These are phyloP conservation scores for Incumbomyces lentus DNA, from an alignment of 2,329 filamentous ascomycete species.

Conservation along the genomic window DNA sequence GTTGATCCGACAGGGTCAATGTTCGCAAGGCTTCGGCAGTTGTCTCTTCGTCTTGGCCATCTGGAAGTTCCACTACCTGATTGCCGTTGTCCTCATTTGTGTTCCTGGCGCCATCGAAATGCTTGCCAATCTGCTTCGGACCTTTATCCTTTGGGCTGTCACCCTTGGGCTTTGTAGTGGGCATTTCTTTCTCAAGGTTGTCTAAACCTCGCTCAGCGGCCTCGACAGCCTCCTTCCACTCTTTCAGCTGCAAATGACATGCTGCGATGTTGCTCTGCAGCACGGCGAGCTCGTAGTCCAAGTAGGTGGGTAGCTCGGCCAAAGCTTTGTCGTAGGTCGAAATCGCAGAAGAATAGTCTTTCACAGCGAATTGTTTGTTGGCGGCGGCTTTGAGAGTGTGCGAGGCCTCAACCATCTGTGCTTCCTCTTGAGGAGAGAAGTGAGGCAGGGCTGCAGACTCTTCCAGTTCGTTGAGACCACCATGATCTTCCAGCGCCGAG, in stretches of 20 bases:
- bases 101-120: conserved; percentile 20
- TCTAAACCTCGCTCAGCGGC: conserved; percentile 64
- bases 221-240: conserved; percentile 75
- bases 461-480: conserved; percentile 25
- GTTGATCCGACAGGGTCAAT: conserved; percentile 36
- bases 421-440: conserved; percentile 39
- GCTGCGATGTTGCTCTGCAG: conserved; percentile 81
- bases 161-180: conserved; percentile 24
- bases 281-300: conserved; percentile 80
- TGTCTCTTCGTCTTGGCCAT: conserved; percentile 29
- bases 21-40: conserved; percentile 35
- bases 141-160: conserved; percentile 16
- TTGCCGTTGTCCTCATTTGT: conserved; percentile 21
- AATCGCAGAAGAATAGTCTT: conserved; percentile 66
- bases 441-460: conserved; percentile 29
- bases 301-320: conserved; percentile 66
- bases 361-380: conserved; percentile 66
- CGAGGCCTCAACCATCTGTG: conserved; percentile 59
- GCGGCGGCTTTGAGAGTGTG: conserved; percentile 63
- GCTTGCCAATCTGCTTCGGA: conserved; percentile 6
- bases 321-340: conserved; percentile 73
- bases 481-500: conserved; percentile 21
- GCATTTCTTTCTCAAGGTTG: conserved; percentile 54
- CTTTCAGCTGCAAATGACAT: conserved; percentile 71
- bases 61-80: conserved; percentile 42